phyloP scores from a whole-genome alignment of 2,329 filamentous ascomycete genomes.

The Aspergillus sp. region DNA sequence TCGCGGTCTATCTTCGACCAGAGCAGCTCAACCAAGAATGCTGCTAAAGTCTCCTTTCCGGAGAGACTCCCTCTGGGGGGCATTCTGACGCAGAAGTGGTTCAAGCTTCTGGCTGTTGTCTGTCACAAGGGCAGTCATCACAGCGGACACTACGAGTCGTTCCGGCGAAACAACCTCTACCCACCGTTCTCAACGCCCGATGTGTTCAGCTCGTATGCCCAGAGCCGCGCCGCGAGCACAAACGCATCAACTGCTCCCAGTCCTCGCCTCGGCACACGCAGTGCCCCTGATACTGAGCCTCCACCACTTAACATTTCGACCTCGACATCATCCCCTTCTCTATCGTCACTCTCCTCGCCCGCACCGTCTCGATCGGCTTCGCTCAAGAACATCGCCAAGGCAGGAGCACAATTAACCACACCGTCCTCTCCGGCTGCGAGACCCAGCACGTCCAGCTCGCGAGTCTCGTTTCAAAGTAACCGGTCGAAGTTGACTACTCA shows the following conservation, averaged over 20 bases:
- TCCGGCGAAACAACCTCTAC: conserved; percentile 77
- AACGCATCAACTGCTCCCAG: conserved; percentile 40
- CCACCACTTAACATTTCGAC: conserved; percentile 30
- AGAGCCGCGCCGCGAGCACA: conserved; percentile 59
- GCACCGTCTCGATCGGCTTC: conserved; percentile 15
- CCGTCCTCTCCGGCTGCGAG: conserved; percentile 18
- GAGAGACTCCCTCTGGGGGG: conserved; percentile 81
- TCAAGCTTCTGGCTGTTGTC: conserved; percentile 81
- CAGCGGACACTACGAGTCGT: conserved; percentile 96
- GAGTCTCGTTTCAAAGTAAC: conserved; percentile 32
- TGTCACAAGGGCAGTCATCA: conserved; percentile 95
- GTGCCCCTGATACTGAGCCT: conserved; percentile 26
- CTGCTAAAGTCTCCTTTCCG: conserved; percentile 88
- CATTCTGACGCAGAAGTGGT: conserved; percentile 72
- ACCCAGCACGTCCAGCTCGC: conserved; percentile 30
- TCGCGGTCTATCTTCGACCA: conserved; percentile 89
- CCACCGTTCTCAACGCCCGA: conserved; percentile 80
- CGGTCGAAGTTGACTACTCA: conserved; percentile 27
- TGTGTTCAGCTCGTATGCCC: conserved; percentile 70
- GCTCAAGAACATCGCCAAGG: conserved; percentile 10
- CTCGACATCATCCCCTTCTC: conserved; percentile 32
- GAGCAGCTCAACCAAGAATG: conserved; percentile 82
- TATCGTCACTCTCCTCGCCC: conserved; percentile 27
- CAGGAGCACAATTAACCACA: conserved; percentile 14
- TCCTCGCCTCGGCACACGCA: conserved; percentile 41